A percentile compares a stretch with the other conserved stretches of the same genome.
phyloP scores from a whole-genome alignment of 176 grass and related monocot genomes.

The Luzula sylvatica region DNA sequence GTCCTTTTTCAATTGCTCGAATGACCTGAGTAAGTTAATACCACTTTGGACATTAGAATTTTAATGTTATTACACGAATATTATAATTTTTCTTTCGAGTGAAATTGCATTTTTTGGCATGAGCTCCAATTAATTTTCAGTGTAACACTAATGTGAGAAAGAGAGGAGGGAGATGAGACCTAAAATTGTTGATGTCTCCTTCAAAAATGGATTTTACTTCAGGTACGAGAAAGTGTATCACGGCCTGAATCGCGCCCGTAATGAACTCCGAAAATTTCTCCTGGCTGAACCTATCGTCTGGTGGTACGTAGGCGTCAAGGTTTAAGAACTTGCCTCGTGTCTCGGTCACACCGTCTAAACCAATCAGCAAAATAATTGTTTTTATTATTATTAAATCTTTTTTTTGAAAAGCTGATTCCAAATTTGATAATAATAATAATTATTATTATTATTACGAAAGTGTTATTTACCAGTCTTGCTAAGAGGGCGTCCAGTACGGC shows the following conservation, averaged over 20 bases:
- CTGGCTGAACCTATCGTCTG: constrained; percentile 82
- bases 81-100: no score
- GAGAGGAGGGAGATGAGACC: neutral
- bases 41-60: no score
- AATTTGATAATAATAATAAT: no score
- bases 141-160: no score
- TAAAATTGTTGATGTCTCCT: constrained; percentile 43
- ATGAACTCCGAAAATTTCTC: constrained; percentile 65
- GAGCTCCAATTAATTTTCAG: no score
- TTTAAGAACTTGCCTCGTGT: constrained; percentile 56
- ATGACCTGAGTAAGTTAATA: constrained; percentile 21
- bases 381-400: neutral
- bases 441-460: no score
- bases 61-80: no score
- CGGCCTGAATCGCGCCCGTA: constrained; percentile 41
- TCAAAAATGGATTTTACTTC: constrained; percentile 45
- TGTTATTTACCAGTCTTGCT: no score
- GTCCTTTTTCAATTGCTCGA: constrained; percentile 49
- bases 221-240: constrained; percentile 68
- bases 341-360: constrained; percentile 47
- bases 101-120: no score
- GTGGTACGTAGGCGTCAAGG: constrained; percentile 80
- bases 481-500: constrained; percentile 53
- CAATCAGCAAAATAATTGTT: neutral
- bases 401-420: neutral